A percentile compares a stretch with the other conserved stretches of the same genome.
These are phyloP conservation scores for Magnusiomyces ingens DNA, from an alignment of 1,139 yeast species.

Conservation along the genomic window DNA sequence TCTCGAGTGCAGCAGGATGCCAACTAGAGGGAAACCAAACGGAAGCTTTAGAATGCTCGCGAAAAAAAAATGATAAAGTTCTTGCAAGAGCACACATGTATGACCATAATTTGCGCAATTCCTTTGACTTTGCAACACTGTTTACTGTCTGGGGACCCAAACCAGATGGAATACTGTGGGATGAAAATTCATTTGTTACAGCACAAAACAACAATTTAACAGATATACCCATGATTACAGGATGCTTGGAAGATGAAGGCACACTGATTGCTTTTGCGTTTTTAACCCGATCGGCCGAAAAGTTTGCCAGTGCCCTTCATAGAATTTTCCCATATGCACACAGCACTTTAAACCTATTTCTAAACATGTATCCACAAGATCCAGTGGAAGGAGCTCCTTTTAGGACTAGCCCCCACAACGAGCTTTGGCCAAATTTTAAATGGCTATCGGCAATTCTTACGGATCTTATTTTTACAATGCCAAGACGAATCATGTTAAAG, in stretches of 20 bases:
- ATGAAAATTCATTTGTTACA: conserved; percentile 12
- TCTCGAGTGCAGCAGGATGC: conserved; percentile 16
- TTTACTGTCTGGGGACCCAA: conserved; percentile 19
- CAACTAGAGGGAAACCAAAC: background rate
- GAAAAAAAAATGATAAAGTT: conserved; percentile 9
- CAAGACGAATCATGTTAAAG: conserved; percentile 18
- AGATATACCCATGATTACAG: conserved; percentile 20
- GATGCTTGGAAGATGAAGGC: conserved; percentile 24
- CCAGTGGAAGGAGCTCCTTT: conserved; percentile 21
- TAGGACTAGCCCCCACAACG: conserved; percentile 16
- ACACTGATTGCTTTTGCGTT: conserved; percentile 18
- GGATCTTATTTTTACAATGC: conserved; percentile 19
- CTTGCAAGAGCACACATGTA: conserved; percentile 14
- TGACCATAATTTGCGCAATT: conserved; percentile 10
- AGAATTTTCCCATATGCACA: conserved; percentile 4
- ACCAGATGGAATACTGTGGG: conserved; percentile 18
- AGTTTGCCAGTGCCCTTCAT: background rate
- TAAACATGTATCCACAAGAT: conserved; percentile 17
- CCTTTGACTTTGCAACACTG: conserved; percentile 14
- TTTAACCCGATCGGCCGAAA: background rate
- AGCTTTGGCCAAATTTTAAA: conserved; percentile 17
- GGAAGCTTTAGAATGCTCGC: conserved; percentile 19
- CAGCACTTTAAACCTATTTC: background rate
- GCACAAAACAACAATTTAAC: conserved; percentile 14
- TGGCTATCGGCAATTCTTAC: conserved; percentile 20